Evolutionary conservation across 176 grass and related monocot species (phyloP).

Genomic region (Oryza meyeriana): DNA sequence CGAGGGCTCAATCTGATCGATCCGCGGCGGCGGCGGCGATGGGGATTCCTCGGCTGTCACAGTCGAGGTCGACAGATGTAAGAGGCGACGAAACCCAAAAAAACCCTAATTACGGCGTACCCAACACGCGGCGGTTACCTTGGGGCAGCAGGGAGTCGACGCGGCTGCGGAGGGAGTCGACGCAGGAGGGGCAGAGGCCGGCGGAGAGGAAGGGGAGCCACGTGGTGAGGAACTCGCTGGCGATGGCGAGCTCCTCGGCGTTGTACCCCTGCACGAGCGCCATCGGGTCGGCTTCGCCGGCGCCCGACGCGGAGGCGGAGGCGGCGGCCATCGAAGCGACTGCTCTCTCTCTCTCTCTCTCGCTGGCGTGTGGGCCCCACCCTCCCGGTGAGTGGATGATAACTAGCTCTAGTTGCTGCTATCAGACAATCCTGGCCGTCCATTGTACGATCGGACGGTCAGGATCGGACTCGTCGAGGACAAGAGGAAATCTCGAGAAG

Average conservation of each 20-base stretch:
- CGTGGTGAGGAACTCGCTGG: slow-evolving; percentile 77
- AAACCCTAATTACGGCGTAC: slow-evolving; percentile 25
- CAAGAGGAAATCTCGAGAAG: neutral
- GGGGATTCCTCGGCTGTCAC: slow-evolving; percentile 30
- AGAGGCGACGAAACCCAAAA: neutral
- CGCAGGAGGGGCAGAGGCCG: slow-evolving; percentile 69
- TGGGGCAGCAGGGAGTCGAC: slow-evolving; percentile 59
- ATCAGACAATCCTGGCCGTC: neutral
- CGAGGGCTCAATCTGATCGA: slow-evolving; percentile 43
- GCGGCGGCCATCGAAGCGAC: neutral
- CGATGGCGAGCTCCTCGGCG: slow-evolving; percentile 69
- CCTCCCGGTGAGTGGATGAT: neutral
- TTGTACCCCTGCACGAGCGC: slow-evolving; percentile 58
- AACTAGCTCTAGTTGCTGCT: neutral
- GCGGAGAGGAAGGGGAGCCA: slow-evolving; percentile 90
- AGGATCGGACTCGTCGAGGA: neutral
- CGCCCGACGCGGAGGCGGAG: neutral
- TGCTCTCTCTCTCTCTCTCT: slow-evolving; percentile 5
- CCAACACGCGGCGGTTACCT: slow-evolving; percentile 28
- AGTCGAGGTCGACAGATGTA: neutral
- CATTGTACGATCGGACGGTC: neutral
- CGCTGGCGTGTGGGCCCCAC: slow-evolving; percentile 27
- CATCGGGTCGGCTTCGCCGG: slow-evolving; percentile 49
- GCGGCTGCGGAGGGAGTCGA: slow-evolving; percentile 47
- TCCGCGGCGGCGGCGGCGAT: neutral